These are phyloP conservation scores for Lipomyces yamadae DNA, from an alignment of 805 yeast genomes.

Conservation along the genomic window DNA sequence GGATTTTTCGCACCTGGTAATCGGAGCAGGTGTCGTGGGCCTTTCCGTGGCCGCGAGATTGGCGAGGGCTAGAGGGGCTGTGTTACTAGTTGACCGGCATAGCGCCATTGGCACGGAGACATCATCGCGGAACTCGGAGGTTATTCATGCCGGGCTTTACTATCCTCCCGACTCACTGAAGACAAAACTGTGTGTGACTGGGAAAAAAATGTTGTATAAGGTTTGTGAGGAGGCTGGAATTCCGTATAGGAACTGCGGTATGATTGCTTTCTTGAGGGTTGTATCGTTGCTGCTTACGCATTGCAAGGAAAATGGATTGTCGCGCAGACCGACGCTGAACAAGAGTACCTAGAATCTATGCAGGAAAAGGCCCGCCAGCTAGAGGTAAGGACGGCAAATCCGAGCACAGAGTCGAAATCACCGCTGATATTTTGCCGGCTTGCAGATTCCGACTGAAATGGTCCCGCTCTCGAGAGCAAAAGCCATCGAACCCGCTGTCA, in stretches of 20 bases:
- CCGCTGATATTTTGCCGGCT: background rate
- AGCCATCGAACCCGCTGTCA: constrained; percentile 66
- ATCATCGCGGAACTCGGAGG: constrained; percentile 89
- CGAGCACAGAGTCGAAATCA: background rate
- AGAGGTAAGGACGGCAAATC: background rate
- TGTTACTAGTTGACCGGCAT: constrained; percentile 73
- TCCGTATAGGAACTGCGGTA: constrained; percentile 69
- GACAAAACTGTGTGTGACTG: constrained; percentile 71
- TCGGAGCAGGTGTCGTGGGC: constrained; percentile 89
- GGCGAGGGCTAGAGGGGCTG: constrained; percentile 52
- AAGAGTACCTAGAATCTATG: constrained; percentile 60
- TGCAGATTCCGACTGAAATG: constrained; percentile 58
- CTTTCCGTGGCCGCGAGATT: constrained; percentile 78
- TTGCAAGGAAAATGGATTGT: constrained; percentile 68
- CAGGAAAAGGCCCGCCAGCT: constrained; percentile 52
- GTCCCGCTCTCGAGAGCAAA: constrained; percentile 54
- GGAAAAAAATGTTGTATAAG: constrained; percentile 69
- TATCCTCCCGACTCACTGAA: constrained; percentile 73
- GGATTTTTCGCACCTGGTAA: constrained; percentile 71
- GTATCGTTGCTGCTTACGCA: background rate
- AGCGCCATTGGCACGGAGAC: constrained; percentile 74
- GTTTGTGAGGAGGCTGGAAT: constrained; percentile 55
- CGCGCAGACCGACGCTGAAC: constrained; percentile 73
- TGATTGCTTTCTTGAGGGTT: background rate
- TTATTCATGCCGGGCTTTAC: constrained; percentile 88